Evolutionary conservation across 2,329 filamentous ascomycete genomes (phyloP).

Genomic region (Phialocephala subalpina): DNA sequence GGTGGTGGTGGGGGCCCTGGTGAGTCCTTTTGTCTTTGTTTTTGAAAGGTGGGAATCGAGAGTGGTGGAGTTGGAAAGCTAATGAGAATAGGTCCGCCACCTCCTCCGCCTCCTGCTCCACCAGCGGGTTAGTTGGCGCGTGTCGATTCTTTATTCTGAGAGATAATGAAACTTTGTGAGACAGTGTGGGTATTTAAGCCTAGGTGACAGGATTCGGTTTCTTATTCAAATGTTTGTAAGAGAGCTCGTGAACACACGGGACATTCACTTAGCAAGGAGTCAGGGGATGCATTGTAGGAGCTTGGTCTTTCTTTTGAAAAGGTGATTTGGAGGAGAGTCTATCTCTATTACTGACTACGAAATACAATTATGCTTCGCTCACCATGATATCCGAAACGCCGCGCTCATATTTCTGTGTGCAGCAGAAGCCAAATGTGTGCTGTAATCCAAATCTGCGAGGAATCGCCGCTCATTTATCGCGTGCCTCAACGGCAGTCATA

Average conservation of each 20-base stretch:
- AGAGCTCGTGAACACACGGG: too few species aligned
- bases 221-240: too few species aligned
- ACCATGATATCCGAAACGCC: neutral
- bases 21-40: neutral
- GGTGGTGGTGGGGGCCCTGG: neutral
- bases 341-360: neutral
- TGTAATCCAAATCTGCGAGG: too few species aligned
- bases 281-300: neutral
- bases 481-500: neutral
- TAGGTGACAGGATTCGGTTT: too few species aligned
- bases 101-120: neutral
- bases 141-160: neutral
- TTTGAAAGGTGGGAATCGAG: neutral
- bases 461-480: too few species aligned
- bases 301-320: neutral
- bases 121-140: neutral
- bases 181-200: too few species aligned
- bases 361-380: neutral
- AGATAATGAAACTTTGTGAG: too few species aligned
- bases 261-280: conserved; percentile 1
- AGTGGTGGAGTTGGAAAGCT: neutral
- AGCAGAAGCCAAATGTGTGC: too few species aligned
- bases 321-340: neutral
- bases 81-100: neutral
- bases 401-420: neutral